Evolutionary conservation across 2,329 filamentous ascomycete genomes (phyloP).

Genomic region (Aspergillus glaucus): DNA sequence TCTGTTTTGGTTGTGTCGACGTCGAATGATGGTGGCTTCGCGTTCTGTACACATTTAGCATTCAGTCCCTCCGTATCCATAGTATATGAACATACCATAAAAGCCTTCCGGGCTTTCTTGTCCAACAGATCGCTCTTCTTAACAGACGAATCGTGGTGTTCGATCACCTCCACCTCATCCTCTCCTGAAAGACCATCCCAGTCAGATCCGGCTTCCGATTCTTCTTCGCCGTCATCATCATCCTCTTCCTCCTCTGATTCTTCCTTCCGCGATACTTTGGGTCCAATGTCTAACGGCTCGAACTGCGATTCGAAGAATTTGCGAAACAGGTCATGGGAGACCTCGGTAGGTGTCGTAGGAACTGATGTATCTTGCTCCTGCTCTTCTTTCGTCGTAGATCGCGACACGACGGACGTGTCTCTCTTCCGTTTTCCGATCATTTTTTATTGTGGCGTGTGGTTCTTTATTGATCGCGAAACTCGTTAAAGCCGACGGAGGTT

Average conservation of each 20-base stretch:
- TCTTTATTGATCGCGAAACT: background rate
- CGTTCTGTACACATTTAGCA: constrained; percentile 17
- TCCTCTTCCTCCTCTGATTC: constrained; percentile 14
- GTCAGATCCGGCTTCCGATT: constrained; percentile 40
- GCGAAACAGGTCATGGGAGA: constrained; percentile 68
- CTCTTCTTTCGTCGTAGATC: constrained; percentile 16
- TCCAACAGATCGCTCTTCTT: constrained; percentile 46
- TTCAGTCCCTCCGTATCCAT: background rate
- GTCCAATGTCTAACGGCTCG: constrained; percentile 55
- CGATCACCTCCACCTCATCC: constrained; percentile 55
- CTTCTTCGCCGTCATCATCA: constrained; percentile 19
- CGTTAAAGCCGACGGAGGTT: constrained; percentile 9
- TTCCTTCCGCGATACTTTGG: constrained; percentile 4
- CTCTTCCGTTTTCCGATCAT: constrained; percentile 47
- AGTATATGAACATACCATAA: constrained; percentile 55
- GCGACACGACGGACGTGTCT: constrained; percentile 27
- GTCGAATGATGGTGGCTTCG: constrained; percentile 44
- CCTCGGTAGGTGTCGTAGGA: constrained; percentile 23
- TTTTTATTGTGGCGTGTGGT: constrained; percentile 6
- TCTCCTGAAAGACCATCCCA: constrained; percentile 60
- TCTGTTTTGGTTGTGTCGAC: constrained; percentile 13
- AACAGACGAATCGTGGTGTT: constrained; percentile 48
- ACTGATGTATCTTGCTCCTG: constrained; percentile 9
- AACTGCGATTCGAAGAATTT: constrained; percentile 86
- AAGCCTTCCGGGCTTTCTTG: constrained; percentile 68